phyloP scores from a whole-genome alignment of 2,329 filamentous ascomycete species.

The Aspergillus neotritici region DNA sequence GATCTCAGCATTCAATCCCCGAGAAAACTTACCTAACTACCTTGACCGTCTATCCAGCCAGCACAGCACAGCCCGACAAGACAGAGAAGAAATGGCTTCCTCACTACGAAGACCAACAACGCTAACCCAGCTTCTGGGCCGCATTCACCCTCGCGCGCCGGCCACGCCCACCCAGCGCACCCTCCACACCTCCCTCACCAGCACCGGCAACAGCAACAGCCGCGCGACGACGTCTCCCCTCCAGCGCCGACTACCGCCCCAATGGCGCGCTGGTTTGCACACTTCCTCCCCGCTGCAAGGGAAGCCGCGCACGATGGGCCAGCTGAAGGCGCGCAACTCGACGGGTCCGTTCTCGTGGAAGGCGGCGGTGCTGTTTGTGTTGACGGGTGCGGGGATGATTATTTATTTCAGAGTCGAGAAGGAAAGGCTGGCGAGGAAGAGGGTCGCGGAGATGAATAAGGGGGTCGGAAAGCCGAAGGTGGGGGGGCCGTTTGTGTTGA shows the following conservation, averaged over 20 bases:
- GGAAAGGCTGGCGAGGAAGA: slow-evolving; percentile 78
- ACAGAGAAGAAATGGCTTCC: too few species aligned
- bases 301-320: slow-evolving; percentile 34
- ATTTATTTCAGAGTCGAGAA: slow-evolving; percentile 95
- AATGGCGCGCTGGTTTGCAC: slow-evolving; percentile 4
- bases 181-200: neutral
- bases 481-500: slow-evolving; percentile 75
- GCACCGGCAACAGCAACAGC: neutral
- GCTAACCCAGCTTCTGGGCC: too few species aligned
- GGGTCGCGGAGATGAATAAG: slow-evolving; percentile 86
- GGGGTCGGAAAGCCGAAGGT: slow-evolving; percentile 90
- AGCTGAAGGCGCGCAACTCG: slow-evolving; percentile 34
- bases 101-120: too few species aligned
- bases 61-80: too few species aligned
- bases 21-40: too few species aligned
- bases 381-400: slow-evolving; percentile 69
- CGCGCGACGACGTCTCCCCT: too few species aligned
- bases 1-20: too few species aligned
- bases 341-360: slow-evolving; percentile 81
- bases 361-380: slow-evolving; percentile 77
- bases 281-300: slow-evolving; percentile 27
- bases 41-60: too few species aligned
- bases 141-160: neutral
- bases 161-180: slow-evolving; percentile 1
- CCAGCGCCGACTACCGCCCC: too few species aligned